Evolutionary conservation across 2,329 filamentous ascomycete species (phyloP).

Genomic region (Grosmannia huntii): DNA sequence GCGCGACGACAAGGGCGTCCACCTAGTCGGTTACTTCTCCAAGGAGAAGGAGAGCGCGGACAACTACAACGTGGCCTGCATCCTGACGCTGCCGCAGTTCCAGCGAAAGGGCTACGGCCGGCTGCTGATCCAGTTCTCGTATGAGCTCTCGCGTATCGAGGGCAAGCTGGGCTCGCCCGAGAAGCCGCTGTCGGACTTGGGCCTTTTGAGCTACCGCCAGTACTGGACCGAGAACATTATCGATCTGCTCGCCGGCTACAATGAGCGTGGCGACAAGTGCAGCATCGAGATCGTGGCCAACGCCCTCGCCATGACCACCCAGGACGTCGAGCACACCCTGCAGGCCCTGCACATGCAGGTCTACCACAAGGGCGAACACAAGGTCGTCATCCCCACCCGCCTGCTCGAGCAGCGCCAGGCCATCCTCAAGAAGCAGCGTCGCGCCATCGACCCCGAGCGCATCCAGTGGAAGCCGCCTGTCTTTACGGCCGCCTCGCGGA

Average conservation of each 20-base stretch:
- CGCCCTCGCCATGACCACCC: slow-evolving; percentile 85
- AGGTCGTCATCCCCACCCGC: slow-evolving; percentile 81
- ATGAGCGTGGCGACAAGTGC: slow-evolving; percentile 55
- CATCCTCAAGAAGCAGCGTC: slow-evolving; percentile 64
- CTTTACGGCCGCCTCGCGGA: slow-evolving; percentile 77
- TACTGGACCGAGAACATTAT: slow-evolving; percentile 97
- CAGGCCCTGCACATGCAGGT: slow-evolving; percentile 91
- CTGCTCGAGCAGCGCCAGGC: slow-evolving; percentile 70
- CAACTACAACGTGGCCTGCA: slow-evolving; percentile 96
- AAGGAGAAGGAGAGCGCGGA: slow-evolving; percentile 98
- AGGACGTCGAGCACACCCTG: slow-evolving; percentile 88
- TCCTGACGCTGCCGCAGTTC: slow-evolving; percentile 89
- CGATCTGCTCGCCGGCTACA: slow-evolving; percentile 65
- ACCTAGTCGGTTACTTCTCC: slow-evolving; percentile 98
- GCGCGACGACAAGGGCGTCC: slow-evolving; percentile 77
- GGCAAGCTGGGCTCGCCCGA: slow-evolving; percentile 91
- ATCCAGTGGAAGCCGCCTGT: slow-evolving; percentile 95
- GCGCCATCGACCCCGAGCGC: slow-evolving; percentile 61
- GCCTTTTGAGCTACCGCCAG: slow-evolving; percentile 84
- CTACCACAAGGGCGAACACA: slow-evolving; percentile 93
- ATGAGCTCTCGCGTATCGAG: slow-evolving; percentile 91
- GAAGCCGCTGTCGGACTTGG: slow-evolving; percentile 89
- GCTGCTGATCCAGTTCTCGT: slow-evolving; percentile 91
- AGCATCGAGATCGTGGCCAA: slow-evolving; percentile 78
- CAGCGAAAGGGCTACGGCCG: slow-evolving; percentile 90